Percentiles rank a stretch among this genome's conserved stretches.
phyloP scores from a whole-genome alignment of 495 filamentous ascomycete genomes.

The Amniculicola lignicola region DNA sequence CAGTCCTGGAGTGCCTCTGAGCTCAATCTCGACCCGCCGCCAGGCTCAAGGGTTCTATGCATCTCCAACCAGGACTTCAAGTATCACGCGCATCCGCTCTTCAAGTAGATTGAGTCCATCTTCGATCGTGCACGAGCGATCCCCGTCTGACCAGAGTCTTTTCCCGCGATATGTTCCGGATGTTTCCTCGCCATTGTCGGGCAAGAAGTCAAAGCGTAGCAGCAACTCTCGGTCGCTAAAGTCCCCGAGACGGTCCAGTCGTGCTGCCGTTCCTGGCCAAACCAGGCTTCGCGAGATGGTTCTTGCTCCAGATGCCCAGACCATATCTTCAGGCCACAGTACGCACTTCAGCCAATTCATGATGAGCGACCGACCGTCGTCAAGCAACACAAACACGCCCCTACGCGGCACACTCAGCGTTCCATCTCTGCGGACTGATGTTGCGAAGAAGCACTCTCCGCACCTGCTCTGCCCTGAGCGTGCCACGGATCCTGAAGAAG shows the following conservation, averaged over 20 bases:
- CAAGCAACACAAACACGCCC: slow-evolving; percentile 12
- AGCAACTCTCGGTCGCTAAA: no score
- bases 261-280: slow-evolving; percentile 24
- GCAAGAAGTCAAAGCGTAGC: no score
- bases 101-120: no score
- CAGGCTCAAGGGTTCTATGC: no score
- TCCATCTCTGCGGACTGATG: neutral
- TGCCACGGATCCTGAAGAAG: neutral
- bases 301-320: slow-evolving; percentile 10
- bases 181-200: no score
- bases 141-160: no score
- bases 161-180: no score
- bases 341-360: neutral
- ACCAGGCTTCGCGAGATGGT: slow-evolving; percentile 31
- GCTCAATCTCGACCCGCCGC: no score
- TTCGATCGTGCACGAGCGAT: no score
- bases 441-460: slow-evolving; percentile 19
- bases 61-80: no score
- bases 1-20: slow-evolving; percentile 33
- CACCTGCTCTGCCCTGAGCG: slow-evolving; percentile 22
- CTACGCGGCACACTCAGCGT: slow-evolving; percentile 1
- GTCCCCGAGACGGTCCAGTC: slow-evolving; percentile 1
- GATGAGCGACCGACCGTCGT: slow-evolving; percentile 1
- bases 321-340: slow-evolving; percentile 4
- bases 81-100: no score